phyloP scores from a whole-genome alignment of 2,329 filamentous ascomycete genomes.

The Diaporthe vexans region DNA sequence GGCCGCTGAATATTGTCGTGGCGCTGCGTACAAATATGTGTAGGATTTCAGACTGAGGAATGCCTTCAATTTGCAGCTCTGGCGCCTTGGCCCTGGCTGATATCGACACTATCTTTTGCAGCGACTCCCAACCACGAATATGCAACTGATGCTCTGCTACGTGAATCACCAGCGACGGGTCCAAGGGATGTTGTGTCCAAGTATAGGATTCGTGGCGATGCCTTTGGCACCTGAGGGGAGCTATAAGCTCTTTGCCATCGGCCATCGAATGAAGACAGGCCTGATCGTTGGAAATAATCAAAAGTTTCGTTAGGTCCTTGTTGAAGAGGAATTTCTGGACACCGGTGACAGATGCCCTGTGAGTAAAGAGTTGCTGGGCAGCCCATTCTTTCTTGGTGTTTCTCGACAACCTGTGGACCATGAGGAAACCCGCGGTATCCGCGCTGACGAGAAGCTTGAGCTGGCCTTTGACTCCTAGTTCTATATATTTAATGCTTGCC shows the following conservation, averaged over 20 bases:
- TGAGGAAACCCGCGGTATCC: not conserved
- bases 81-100: too few relatives aligned
- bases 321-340: conserved; percentile 2
- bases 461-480: not conserved
- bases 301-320: not conserved
- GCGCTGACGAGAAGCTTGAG: not conserved
- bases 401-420: not conserved
- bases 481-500: not conserved
- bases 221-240: not conserved
- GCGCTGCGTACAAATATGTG: too few relatives aligned
- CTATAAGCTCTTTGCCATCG: not conserved
- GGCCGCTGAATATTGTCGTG: too few relatives aligned
- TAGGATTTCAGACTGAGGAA: too few relatives aligned
- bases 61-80: too few relatives aligned
- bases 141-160: too few relatives aligned
- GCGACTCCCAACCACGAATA: too few relatives aligned
- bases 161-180: too few relatives aligned
- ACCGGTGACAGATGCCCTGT: not conserved
- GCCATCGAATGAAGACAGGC: not conserved
- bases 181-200: too few relatives aligned
- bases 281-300: conserved; percentile 5
- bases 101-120: too few relatives aligned
- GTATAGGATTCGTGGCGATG: too few relatives aligned
- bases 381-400: not conserved
- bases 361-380: not conserved